Conservation (phyloP, 2,329 filamentous ascomycete genomes). For the Alternaria arborescens region DNA sequence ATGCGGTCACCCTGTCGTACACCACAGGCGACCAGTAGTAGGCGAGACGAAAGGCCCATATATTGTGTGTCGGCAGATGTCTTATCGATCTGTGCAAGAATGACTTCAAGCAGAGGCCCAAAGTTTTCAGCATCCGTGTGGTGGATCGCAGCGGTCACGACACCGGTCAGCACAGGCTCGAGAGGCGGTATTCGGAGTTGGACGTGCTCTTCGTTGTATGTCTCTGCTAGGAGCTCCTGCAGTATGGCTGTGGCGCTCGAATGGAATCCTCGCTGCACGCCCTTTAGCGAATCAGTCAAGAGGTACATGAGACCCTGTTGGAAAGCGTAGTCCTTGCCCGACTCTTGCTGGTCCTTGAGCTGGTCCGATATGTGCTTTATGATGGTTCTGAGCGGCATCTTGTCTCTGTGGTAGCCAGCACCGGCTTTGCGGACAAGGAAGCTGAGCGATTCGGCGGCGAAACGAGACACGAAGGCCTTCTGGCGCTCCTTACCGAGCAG, state of each 20-base stretch:
- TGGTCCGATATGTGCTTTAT: constrained; percentile 76
- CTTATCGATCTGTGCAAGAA: constrained; percentile 53
- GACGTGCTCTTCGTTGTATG: constrained; percentile 32
- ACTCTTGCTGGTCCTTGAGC: constrained; percentile 63
- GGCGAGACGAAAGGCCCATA: constrained; percentile 44
- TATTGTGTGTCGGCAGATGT: constrained; percentile 56
- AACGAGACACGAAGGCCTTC: constrained; percentile 86
- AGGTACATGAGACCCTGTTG: constrained; percentile 90
- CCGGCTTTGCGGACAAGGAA: constrained; percentile 92
- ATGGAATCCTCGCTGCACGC: constrained; percentile 66
- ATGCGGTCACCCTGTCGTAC: constrained; percentile 84
- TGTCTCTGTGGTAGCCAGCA: constrained; percentile 76
- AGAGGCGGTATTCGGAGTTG: constrained; percentile 59
- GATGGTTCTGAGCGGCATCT: constrained; percentile 72
- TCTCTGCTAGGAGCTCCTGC: constrained; percentile 57
- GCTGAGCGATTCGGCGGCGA: constrained; percentile 93
- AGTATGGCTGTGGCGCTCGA: constrained; percentile 65
- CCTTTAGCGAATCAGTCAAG: constrained; percentile 81
- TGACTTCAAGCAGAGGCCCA: constrained; percentile 68
- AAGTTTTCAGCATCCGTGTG: constrained; percentile 80
- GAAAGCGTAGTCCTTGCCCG: constrained; percentile 72
- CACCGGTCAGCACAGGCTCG: constrained; percentile 73
- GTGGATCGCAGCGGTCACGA: constrained; percentile 83
- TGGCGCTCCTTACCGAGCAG: constrained; percentile 84
- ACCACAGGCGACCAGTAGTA: constrained; percentile 75